These are phyloP conservation scores for Synchytrium microbalum DNA, from an alignment of 371 early-diverging fungal genomes.

Conservation along the genomic window DNA sequence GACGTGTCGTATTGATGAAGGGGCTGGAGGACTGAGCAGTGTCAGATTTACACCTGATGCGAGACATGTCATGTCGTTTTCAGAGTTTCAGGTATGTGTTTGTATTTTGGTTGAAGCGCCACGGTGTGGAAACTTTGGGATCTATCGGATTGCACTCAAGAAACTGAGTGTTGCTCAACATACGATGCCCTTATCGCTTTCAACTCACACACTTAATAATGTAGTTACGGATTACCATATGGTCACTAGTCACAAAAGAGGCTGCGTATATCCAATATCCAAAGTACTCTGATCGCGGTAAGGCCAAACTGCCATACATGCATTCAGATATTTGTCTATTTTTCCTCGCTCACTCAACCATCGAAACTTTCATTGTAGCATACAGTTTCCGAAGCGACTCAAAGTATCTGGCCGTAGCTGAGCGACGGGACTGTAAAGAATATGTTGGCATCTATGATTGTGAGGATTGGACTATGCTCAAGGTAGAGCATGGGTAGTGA, in stretches of 20 bases:
- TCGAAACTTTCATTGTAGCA: constrained; percentile 22
- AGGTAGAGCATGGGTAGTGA: constrained; percentile 26
- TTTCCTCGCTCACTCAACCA: neutral
- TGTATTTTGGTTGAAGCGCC: constrained; percentile 3
- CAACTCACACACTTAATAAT: constrained; percentile 3
- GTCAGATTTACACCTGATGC: constrained; percentile 60
- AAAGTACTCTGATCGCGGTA: constrained; percentile 50
- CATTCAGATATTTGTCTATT: constrained; percentile 18
- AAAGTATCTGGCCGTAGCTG: constrained; percentile 50
- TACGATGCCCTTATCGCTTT: neutral
- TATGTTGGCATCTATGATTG: constrained; percentile 59
- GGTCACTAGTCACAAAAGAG: constrained; percentile 47
- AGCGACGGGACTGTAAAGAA: constrained; percentile 57
- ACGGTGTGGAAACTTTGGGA: neutral
- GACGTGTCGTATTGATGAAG: constrained; percentile 57
- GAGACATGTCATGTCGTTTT: constrained; percentile 51
- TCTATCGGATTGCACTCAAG: neutral
- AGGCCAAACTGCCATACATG: constrained; percentile 1
- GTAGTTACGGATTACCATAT: constrained; percentile 56
- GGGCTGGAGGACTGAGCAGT: constrained; percentile 42
- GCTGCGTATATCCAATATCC: constrained; percentile 53
- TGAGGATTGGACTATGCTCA: constrained; percentile 50
- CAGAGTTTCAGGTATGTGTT: constrained; percentile 49
- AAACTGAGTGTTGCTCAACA: constrained; percentile 3
- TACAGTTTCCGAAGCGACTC: constrained; percentile 56